A percentile compares a stretch with the other conserved stretches of the same genome.
These are phyloP conservation scores for Globisporangium mamillatum DNA, from an alignment of 352 stramenopile species.

Conservation along the genomic window DNA sequence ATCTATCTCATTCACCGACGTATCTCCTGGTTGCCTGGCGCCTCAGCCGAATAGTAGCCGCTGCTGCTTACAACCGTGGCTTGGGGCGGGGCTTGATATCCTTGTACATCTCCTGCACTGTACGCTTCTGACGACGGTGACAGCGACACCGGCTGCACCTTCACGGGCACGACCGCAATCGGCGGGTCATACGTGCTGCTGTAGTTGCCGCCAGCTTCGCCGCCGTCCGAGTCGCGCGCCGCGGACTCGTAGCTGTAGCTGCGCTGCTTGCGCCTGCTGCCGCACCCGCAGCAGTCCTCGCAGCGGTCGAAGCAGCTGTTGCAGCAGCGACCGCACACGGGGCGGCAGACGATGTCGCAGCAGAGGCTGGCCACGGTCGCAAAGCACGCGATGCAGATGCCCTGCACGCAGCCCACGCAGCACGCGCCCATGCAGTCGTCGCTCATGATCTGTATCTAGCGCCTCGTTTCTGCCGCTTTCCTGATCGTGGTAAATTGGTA, in stretches of 20 bases:
- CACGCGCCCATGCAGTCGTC: slow-evolving; percentile 12
- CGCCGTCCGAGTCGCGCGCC: neutral
- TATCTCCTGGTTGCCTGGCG: slow-evolving; percentile 8
- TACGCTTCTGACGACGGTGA: neutral
- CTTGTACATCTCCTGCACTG: neutral
- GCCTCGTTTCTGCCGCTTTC: neutral
- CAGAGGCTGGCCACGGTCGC: slow-evolving; percentile 9
- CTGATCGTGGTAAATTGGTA: neutral
- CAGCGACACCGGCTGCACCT: slow-evolving; percentile 3
- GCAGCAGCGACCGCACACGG: slow-evolving; percentile 12
- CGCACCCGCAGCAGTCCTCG: slow-evolving; percentile 12
- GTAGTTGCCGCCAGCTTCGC: neutral
- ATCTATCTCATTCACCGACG: neutral
- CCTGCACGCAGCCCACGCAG: slow-evolving; percentile 9
- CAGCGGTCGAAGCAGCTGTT: slow-evolving; percentile 15
- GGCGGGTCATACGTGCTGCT: slow-evolving; percentile 1
- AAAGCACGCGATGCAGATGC: slow-evolving; percentile 16
- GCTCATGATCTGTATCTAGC: neutral
- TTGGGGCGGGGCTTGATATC: neutral
- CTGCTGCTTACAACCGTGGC: neutral
- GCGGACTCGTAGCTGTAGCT: slow-evolving; percentile 15
- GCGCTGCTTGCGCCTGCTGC: neutral
- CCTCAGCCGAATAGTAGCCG: neutral
- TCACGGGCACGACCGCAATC: slow-evolving; percentile 7
- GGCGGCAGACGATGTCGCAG: slow-evolving; percentile 14